Percentiles rank a stretch among this genome's conserved stretches.
These are phyloP conservation scores for Halophytophthora polymorphica DNA, from an alignment of 352 stramenopile species.

Conservation along the genomic window DNA sequence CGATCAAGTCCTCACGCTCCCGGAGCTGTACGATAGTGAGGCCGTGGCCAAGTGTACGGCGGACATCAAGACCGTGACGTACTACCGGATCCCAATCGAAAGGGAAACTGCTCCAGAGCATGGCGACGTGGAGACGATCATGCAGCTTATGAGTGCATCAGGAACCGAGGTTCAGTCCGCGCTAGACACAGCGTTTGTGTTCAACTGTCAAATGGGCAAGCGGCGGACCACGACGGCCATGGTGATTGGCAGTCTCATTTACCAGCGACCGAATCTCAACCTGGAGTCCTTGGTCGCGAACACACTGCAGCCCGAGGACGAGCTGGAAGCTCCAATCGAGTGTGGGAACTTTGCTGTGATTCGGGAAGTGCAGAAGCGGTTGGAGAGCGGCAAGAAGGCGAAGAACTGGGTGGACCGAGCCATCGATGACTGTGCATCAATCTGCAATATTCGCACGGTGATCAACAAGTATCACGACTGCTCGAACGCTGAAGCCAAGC, in stretches of 20 bases:
- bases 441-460: slow-evolving; percentile 79
- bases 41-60: slow-evolving; percentile 28
- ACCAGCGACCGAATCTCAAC: slow-evolving; percentile 35
- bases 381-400: slow-evolving; percentile 46
- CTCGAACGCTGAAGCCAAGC: slow-evolving; percentile 73
- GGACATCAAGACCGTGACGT: slow-evolving; percentile 49
- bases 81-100: slow-evolving; percentile 76
- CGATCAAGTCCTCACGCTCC: slow-evolving; percentile 54
- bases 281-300: slow-evolving; percentile 5
- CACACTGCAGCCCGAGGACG: slow-evolving; percentile 3
- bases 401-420: slow-evolving; percentile 74
- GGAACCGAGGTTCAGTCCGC: slow-evolving; percentile 19
- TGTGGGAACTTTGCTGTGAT: slow-evolving; percentile 72
- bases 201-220: slow-evolving; percentile 89
- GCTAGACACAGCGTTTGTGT: slow-evolving; percentile 71
- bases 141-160: slow-evolving; percentile 47
- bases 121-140: slow-evolving; percentile 61
- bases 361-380: slow-evolving; percentile 50
- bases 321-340: slow-evolving; percentile 7
- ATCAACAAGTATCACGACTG: slow-evolving; percentile 79
- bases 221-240: slow-evolving; percentile 78
- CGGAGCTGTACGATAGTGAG: slow-evolving; percentile 59
- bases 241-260: slow-evolving; percentile 66
- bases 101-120: slow-evolving; percentile 82
- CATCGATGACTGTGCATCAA: slow-evolving; percentile 64